phyloP scores from a whole-genome alignment of 1,139 yeast species.

The Lipomyces yarrowii region DNA sequence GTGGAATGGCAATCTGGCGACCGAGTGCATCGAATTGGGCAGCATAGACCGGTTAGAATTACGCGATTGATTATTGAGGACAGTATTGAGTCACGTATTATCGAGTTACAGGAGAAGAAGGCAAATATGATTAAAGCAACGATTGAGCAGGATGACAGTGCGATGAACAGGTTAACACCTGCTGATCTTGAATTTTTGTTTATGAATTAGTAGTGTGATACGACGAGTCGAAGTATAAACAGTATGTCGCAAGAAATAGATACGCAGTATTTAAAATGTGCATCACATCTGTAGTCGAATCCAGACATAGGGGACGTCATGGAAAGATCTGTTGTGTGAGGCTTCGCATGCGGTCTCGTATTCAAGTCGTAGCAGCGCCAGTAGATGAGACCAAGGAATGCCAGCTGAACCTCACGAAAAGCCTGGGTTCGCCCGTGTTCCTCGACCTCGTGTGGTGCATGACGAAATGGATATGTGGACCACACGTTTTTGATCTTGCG shows the following conservation, averaged over 20 bases:
- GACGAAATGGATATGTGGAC: background rate
- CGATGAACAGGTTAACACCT: conserved; percentile 83
- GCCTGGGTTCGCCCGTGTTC: background rate
- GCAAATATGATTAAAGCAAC: conserved; percentile 98
- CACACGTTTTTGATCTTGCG: background rate
- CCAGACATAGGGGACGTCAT: background rate
- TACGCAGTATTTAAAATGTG: background rate
- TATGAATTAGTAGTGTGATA: conserved; percentile 38
- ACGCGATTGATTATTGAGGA: conserved; percentile 93
- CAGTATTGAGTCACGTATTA: conserved; percentile 92
- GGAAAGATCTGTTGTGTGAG: background rate
- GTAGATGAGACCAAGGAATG: background rate
- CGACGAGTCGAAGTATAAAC: background rate
- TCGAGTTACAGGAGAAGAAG: conserved; percentile 93
- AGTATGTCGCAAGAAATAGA: background rate
- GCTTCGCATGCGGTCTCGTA: background rate
- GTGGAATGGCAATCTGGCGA: conserved; percentile 99
- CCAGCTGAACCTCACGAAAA: background rate
- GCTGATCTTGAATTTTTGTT: conserved; percentile 93
- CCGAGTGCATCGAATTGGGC: conserved; percentile 97
- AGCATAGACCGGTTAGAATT: conserved; percentile 89
- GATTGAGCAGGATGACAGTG: conserved; percentile 86
- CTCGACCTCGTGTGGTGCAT: background rate
- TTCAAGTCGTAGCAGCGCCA: background rate
- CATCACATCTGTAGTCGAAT: background rate